phyloP scores from a whole-genome alignment of 2,329 filamentous ascomycete genomes.

The Botrytis galanthina region DNA sequence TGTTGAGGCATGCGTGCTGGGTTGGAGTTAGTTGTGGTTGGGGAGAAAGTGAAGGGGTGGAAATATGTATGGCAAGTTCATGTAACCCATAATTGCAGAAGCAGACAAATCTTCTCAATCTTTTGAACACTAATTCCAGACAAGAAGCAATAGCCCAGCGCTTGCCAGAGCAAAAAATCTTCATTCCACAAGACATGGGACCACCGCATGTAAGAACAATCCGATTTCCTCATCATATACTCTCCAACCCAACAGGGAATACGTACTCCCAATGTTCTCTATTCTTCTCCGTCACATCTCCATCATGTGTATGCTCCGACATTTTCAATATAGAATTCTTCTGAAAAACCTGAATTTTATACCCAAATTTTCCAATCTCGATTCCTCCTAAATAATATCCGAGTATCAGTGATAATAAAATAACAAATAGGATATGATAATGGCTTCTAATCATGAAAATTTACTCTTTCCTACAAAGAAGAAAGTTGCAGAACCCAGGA shows the following conservation, averaged over 20 bases:
- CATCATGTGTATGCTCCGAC: neutral
- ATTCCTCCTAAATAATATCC: neutral
- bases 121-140: no score
- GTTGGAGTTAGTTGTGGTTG: neutral
- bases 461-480: neutral
- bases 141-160: neutral
- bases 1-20: conserved; percentile 48
- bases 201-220: neutral
- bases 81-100: neutral
- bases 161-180: neutral
- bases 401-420: neutral
- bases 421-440: neutral
- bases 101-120: neutral
- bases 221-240: neutral
- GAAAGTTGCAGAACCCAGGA: neutral
- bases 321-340: neutral
- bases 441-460: neutral
- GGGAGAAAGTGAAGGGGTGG: neutral
- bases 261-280: conserved; percentile 44
- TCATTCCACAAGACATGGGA: neutral
- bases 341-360: neutral
- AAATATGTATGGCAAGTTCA: neutral
- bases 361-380: neutral
- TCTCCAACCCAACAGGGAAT: neutral
- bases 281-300: conserved; percentile 40